phyloP scores from a whole-genome alignment of 1,139 yeast genomes.

The Nakaseomyces delphensis region DNA sequence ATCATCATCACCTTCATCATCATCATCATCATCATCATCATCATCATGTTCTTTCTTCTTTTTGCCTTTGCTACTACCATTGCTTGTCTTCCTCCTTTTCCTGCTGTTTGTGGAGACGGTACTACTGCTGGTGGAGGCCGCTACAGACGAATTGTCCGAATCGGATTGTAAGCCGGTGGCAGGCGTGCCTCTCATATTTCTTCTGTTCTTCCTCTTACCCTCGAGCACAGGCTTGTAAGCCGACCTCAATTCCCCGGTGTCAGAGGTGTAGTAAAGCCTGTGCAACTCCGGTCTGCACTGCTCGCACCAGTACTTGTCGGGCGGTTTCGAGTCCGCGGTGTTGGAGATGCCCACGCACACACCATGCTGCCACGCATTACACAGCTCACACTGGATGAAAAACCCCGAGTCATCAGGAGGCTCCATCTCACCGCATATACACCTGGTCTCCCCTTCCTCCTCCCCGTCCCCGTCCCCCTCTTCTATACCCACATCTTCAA shows the following conservation, averaged over 20 bases:
- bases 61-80: background rate
- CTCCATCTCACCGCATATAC: conserved; percentile 68
- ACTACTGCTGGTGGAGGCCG: background rate
- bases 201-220: conserved; percentile 18
- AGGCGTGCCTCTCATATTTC: conserved; percentile 11
- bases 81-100: conserved; percentile 2
- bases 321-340: conserved; percentile 55
- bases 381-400: conserved; percentile 76
- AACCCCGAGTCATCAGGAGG: conserved; percentile 50
- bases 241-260: conserved; percentile 33
- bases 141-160: background rate
- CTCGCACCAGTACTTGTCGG: conserved; percentile 93
- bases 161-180: no score
- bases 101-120: no score
- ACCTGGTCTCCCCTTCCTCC: conserved; percentile 74
- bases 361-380: conserved; percentile 97
- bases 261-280: conserved; percentile 38
- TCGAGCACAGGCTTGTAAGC: conserved; percentile 37
- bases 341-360: conserved; percentile 67
- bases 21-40: conserved; percentile 5
- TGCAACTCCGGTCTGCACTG: conserved; percentile 79
- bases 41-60: background rate
- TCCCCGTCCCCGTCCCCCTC: conserved; percentile 21
- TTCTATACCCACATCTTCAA: background rate
- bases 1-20: conserved; percentile 7